Evolutionary conservation across 257 asterid genomes (phyloP).

Genomic region (Nicotiana paniculata): DNA sequence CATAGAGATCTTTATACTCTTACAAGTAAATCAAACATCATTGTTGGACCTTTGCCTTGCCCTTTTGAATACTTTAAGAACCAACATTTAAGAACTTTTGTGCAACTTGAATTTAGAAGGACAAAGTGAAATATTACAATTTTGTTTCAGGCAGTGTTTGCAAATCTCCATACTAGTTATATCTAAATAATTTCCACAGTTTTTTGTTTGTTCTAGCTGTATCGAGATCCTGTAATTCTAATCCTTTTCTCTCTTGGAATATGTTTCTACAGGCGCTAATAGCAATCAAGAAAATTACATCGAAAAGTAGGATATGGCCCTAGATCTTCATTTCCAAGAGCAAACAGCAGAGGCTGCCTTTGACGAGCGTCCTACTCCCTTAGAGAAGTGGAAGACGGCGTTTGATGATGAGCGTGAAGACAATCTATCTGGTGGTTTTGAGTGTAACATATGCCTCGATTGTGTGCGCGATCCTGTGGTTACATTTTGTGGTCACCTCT

Average conservation of each 20-base stretch:
- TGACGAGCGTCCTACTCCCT: background rate
- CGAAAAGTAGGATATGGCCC: background rate
- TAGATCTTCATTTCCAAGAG: slow-evolving; percentile 1
- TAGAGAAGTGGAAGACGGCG: slow-evolving; percentile 30
- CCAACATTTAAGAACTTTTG: no score
- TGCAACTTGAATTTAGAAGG: background rate
- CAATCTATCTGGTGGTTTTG: slow-evolving; percentile 37
- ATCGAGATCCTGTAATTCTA: background rate
- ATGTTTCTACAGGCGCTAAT: slow-evolving; percentile 10
- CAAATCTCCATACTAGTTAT: background rate
- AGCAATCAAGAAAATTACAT: background rate
- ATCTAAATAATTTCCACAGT: background rate
- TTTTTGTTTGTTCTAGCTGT: no score
- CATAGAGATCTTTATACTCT: no score
- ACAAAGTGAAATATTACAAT: background rate
- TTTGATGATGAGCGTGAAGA: slow-evolving; percentile 21
- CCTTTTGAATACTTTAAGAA: background rate
- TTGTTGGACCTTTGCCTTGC: background rate
- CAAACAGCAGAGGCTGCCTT: background rate
- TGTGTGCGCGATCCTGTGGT: slow-evolving; percentile 64
- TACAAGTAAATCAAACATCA: no score
- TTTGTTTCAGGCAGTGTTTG: background rate
- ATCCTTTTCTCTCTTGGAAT: background rate
- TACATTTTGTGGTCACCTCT: slow-evolving; percentile 80
- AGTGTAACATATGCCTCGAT: slow-evolving; percentile 75